phyloP scores from a whole-genome alignment of 495 filamentous ascomycete genomes.

The Penicillium mononematosum region DNA sequence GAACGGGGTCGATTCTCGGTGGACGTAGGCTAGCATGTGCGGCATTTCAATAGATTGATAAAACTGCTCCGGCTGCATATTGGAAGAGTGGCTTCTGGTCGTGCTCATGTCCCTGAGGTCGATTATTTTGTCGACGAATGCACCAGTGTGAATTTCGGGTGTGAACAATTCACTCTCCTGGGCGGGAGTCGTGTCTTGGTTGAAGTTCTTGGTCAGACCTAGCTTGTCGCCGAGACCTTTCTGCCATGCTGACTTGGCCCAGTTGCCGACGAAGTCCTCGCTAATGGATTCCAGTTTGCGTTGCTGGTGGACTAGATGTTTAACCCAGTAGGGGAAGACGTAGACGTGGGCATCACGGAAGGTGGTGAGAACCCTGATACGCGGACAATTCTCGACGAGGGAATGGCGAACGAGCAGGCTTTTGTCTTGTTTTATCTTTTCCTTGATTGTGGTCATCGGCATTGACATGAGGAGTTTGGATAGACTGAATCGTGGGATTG shows the following conservation, averaged over 20 bases:
- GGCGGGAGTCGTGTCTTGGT: slow-evolving; percentile 20
- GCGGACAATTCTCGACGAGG: slow-evolving; percentile 65
- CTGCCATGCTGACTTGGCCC: slow-evolving; percentile 93
- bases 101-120: slow-evolving; percentile 61
- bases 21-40: slow-evolving; percentile 75
- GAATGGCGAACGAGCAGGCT: slow-evolving; percentile 69
- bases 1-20: slow-evolving; percentile 55
- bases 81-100: slow-evolving; percentile 38
- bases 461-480: slow-evolving; percentile 69
- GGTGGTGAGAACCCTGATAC: slow-evolving; percentile 69
- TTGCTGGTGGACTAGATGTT: slow-evolving; percentile 72
- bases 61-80: slow-evolving; percentile 32
- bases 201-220: slow-evolving; percentile 63
- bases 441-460: slow-evolving; percentile 82
- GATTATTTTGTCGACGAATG: slow-evolving; percentile 53
- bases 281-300: slow-evolving; percentile 77
- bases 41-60: slow-evolving; percentile 42
- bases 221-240: slow-evolving; percentile 74
- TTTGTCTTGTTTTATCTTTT: slow-evolving; percentile 69
- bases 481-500: slow-evolving; percentile 60
- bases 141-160: slow-evolving; percentile 39
- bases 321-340: slow-evolving; percentile 86
- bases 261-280: slow-evolving; percentile 90
- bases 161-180: slow-evolving; percentile 15
- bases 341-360: slow-evolving; percentile 91